phyloP scores from a whole-genome alignment of 2,329 filamentous ascomycete genomes.

The Colletotrichum limetticola region DNA sequence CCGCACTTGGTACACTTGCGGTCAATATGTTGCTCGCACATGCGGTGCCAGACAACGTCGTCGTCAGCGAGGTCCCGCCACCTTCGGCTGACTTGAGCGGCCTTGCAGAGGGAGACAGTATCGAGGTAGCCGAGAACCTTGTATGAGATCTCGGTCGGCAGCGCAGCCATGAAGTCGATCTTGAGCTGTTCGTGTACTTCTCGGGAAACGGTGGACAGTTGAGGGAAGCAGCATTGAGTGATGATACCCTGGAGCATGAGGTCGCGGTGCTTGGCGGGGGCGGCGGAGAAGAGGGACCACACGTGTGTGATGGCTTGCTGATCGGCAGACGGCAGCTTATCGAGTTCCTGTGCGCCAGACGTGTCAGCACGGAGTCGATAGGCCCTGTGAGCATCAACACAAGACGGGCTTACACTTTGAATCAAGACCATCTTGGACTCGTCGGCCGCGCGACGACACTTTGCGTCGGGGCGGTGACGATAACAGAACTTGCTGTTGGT shows the following conservation, averaged over 20 bases:
- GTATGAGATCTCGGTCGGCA: constrained; percentile 91
- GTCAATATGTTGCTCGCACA: constrained; percentile 94
- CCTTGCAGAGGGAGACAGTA: constrained; percentile 93
- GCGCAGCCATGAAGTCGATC: constrained; percentile 92
- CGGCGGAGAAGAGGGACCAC: constrained; percentile 97
- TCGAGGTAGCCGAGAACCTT: constrained; percentile 94
- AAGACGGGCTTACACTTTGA: constrained; percentile 73
- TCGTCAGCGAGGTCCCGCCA: constrained; percentile 95
- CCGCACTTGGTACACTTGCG: constrained; percentile 95
- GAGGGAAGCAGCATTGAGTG: constrained; percentile 96
- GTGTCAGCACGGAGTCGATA: constrained; percentile 40
- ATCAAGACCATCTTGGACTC: constrained; percentile 96
- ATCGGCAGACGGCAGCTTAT: constrained; percentile 82
- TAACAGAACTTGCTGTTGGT: constrained; percentile 95
- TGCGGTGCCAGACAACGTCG: constrained; percentile 95
- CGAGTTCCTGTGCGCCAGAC: constrained; percentile 71
- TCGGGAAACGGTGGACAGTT: constrained; percentile 91
- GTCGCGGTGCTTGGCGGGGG: constrained; percentile 91
- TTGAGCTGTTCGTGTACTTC: constrained; percentile 95
- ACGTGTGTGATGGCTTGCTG: constrained; percentile 97
- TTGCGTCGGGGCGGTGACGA: constrained; percentile 90
- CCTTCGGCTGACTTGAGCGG: constrained; percentile 88
- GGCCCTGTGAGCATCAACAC: not conserved
- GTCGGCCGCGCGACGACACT: constrained; percentile 92
- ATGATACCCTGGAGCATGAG: constrained; percentile 97